Evolutionary conservation across 331 rosid species (phyloP), one percentile per base, ranked within the genome.

Genomic region (Rosa hybrid): DNA sequence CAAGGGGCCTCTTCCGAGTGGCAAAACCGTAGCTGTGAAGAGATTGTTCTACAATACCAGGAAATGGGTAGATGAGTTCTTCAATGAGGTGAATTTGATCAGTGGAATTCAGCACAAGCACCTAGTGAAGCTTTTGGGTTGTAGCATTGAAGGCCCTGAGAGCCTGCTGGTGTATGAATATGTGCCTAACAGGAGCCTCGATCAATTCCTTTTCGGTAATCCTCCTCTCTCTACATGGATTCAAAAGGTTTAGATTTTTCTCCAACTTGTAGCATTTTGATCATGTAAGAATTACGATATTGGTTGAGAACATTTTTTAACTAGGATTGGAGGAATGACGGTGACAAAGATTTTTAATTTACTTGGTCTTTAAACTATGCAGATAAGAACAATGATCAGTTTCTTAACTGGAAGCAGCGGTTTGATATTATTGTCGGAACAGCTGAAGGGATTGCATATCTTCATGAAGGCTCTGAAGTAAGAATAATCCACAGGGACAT

Each of bases 141-240:
- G 98, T 68, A 94, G 98, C 89, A 92, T 94, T 60, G 98, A 94
- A 90, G 98, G 98, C 50, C 98, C 98, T 6, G 98, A 94, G 89
- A 94, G 98, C 68, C 89, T 94, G 76, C 90, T 94, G 62, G 96
- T 94, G 45, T 94, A 89, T 38, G 98, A 94, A 83, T 94, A 89
- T 76, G 75, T 86, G 27, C 88, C 85, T 30, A 94, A 94, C 76
- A 82, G 83, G 79, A 90, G 98, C 86, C 94, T 94, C 18, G 94
- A 94, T 82, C 93, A 85, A 46, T 90, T 89, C 83, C 80, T 94
- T 76, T 94, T 89, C 46, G 97, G 98, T 94, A 89, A 77, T 71
- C 49, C 51, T 59, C 72, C 50, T 20, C 74, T 45, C 77, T n/a
- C 77, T 30, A 1, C 34, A 30, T 30, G 34, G 3, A 1, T 30